These are phyloP conservation scores for Artemisia tridentata DNA, from an alignment of 129 eudicot genomes.

Conservation along the genomic window DNA sequence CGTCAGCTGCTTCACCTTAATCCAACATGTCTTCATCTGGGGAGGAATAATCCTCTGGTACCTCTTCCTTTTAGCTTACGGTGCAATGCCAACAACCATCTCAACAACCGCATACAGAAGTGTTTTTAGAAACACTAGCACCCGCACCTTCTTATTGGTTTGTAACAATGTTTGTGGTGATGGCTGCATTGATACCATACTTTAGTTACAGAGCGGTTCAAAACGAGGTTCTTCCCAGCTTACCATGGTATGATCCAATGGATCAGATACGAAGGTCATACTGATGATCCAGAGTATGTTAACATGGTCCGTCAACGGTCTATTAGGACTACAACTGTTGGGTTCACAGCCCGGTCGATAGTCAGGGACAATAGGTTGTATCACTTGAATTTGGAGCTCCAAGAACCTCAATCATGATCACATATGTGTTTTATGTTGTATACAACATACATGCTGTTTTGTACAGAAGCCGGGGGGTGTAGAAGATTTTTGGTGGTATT, in stretches of 20 bases:
- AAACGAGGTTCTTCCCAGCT: constrained; percentile 75
- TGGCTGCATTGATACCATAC: constrained; percentile 67
- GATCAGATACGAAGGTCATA: constrained; percentile 68
- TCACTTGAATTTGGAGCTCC: constrained; percentile 42
- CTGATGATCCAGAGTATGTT: constrained; percentile 66
- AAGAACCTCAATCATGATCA: constrained; percentile 23
- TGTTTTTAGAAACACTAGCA: constrained; percentile 66
- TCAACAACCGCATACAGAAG: constrained; percentile 76
- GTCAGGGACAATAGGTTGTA: constrained; percentile 35
- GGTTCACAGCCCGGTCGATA: constrained; percentile 63
- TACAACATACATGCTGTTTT: constrained; percentile 12
- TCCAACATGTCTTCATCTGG: constrained; percentile 88
- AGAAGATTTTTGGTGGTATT: constrained; percentile 25
- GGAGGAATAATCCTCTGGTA: constrained; percentile 80
- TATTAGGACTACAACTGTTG: constrained; percentile 61
- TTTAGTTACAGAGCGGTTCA: constrained; percentile 56
- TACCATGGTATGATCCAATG: constrained; percentile 86
- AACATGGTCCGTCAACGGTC: constrained; percentile 68
- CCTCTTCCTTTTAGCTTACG: constrained; percentile 64
- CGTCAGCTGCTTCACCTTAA: constrained; percentile 71
- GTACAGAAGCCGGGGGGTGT: constrained; percentile 28
- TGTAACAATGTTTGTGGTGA: constrained; percentile 48
- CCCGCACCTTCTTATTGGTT: constrained; percentile 72
- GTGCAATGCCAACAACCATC: constrained; percentile 53
- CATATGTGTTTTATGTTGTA: background rate